A percentile compares a stretch with the other conserved stretches of the same genome.
Conservation (phyloP, 176 grass and related monocot species). For the Eremochloa ophiuroides region DNA sequence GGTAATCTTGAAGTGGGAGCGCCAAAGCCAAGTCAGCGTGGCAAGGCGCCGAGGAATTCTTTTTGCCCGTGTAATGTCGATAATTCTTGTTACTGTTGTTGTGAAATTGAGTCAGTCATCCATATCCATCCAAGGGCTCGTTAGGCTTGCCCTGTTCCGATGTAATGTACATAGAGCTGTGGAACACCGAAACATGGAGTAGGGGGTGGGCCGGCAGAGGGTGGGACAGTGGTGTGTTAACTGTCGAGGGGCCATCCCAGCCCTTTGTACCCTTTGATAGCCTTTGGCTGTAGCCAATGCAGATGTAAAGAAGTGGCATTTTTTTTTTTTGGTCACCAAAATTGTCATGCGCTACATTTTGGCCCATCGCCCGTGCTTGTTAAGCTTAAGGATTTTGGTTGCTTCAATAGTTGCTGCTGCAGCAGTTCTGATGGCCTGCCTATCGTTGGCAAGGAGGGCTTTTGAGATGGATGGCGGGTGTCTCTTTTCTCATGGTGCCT, state of each 20-base stretch:
- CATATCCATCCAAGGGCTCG: background rate
- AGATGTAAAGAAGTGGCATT: constrained; percentile 5
- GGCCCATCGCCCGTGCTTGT: background rate
- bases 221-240: background rate
- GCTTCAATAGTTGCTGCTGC: no score
- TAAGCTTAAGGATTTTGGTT: background rate
- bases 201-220: background rate
- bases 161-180: constrained; percentile 41
- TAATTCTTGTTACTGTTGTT: constrained; percentile 6
- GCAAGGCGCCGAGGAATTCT: background rate
- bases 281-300: background rate
- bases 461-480: no score
- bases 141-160: background rate
- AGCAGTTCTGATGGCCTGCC: background rate
- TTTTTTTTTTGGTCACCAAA: background rate
- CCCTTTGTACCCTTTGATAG: background rate
- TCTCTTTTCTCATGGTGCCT: background rate
- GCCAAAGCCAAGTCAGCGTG: background rate
- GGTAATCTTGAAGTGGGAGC: background rate
- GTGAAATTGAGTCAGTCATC: background rate
- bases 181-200: background rate
- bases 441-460: background rate
- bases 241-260: background rate
- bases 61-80: constrained; percentile 20
- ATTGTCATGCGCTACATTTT: background rate